Evolutionary conservation across 148 eudicot genomes (phyloP).

Genomic region (Diospyros lotus): DNA sequence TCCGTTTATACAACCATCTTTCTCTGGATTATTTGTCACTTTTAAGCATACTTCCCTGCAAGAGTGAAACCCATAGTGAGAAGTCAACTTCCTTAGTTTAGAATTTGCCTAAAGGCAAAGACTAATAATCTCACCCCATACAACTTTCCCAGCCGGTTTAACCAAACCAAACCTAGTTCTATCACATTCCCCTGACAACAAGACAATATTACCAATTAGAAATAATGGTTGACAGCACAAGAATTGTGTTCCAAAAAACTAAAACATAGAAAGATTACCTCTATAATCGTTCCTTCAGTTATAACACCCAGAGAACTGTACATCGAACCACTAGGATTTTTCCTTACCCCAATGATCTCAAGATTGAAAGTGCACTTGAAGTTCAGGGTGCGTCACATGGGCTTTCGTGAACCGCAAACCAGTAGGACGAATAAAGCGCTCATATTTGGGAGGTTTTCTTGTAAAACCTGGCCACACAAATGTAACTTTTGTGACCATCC

Average conservation of each 20-base stretch:
- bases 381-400: slow-evolving; percentile 93
- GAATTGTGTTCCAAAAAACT: neutral
- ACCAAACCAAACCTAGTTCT: slow-evolving; percentile 96
- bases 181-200: slow-evolving; percentile 74
- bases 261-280: slow-evolving; percentile 35
- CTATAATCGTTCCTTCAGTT: slow-evolving; percentile 89
- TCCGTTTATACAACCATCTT: slow-evolving; percentile 93
- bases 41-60: slow-evolving; percentile 92
- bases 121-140: slow-evolving; percentile 68
- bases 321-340: slow-evolving; percentile 94
- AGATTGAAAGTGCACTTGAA: slow-evolving; percentile 93
- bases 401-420: slow-evolving; percentile 96
- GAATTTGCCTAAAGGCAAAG: neutral
- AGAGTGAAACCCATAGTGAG: neutral
- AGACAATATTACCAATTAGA: neutral
- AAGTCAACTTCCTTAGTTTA: neutral
- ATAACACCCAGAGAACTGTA: slow-evolving; percentile 91
- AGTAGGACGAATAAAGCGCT: slow-evolving; percentile 85
- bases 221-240: too few relatives aligned
- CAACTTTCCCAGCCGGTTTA: slow-evolving; percentile 97
- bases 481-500: slow-evolving; percentile 95
- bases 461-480: slow-evolving; percentile 92
- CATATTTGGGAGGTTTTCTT: slow-evolving; percentile 96
- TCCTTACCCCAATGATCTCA: slow-evolving; percentile 97
- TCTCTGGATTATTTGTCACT: slow-evolving; percentile 96